These are phyloP conservation scores for Nakazawaea ishiwadae DNA, from an alignment of 805 yeast species.

Conservation along the genomic window DNA sequence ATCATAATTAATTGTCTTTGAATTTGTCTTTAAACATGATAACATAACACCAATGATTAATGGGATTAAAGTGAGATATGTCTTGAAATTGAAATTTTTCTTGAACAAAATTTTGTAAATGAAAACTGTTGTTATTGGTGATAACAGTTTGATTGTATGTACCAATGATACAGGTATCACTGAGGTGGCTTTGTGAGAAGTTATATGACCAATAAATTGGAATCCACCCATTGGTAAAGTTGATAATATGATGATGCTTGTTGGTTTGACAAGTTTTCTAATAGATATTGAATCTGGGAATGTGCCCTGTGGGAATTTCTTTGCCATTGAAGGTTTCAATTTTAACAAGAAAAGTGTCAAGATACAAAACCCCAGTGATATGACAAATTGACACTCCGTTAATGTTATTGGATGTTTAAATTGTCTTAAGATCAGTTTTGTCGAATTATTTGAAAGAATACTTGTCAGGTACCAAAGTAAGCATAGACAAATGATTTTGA, in stretches of 20 bases:
- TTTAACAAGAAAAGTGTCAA: constrained; percentile 35
- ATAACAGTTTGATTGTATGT: constrained; percentile 88
- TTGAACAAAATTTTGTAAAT: constrained; percentile 65
- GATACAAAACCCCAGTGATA: constrained; percentile 62
- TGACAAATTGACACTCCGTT: constrained; percentile 79
- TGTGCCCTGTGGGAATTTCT: constrained; percentile 43
- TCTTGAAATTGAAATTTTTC: constrained; percentile 51
- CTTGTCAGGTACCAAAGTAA: constrained; percentile 75
- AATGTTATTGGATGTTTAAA: constrained; percentile 84
- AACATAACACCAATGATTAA: constrained; percentile 81
- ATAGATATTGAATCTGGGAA: constrained; percentile 35
- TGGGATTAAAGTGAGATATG: constrained; percentile 78
- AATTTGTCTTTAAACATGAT: constrained; percentile 44
- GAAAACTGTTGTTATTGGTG: constrained; percentile 84
- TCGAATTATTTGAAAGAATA: constrained; percentile 75
- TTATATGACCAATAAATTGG: constrained; percentile 88
- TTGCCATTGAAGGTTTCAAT: constrained; percentile 20
- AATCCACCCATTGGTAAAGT: constrained; percentile 94
- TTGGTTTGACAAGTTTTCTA: constrained; percentile 48
- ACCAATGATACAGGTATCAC: constrained; percentile 92
- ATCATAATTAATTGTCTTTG: no score
- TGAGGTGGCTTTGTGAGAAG: constrained; percentile 89
- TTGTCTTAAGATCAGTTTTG: constrained; percentile 66
- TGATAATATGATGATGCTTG: constrained; percentile 45
- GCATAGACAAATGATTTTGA: constrained; percentile 38